phyloP scores from a whole-genome alignment of 495 filamentous ascomycete genomes.

The Neurospora sp. region DNA sequence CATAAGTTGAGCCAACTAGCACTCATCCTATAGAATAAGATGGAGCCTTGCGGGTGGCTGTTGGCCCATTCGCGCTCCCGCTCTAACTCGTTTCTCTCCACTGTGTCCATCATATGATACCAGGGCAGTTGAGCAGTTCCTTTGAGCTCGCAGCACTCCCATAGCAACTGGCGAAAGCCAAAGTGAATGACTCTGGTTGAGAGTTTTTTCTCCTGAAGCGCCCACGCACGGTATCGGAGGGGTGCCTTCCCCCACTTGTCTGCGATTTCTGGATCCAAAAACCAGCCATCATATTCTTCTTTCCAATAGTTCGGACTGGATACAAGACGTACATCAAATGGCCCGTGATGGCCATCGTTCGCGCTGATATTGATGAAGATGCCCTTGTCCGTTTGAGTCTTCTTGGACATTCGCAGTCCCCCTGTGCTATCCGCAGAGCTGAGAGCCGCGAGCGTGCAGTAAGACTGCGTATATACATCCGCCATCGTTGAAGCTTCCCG shows the following conservation, averaged over 20 bases:
- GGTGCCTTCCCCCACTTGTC: not conserved
- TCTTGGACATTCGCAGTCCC: not conserved
- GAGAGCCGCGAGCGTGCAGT: conserved; percentile 13
- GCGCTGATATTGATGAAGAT: not conserved
- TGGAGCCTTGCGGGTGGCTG: not conserved
- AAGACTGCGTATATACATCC: conserved; percentile 16
- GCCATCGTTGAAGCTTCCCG: conserved; percentile 18
- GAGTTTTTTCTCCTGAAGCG: not conserved
- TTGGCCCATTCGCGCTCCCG: not conserved
- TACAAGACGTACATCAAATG: not conserved
- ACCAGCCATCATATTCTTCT: too few relatives aligned
- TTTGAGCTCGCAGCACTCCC: not conserved
- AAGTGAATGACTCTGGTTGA: not conserved
- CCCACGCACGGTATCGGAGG: not conserved
- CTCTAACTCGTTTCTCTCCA: too few relatives aligned
- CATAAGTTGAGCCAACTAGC: rapidly evolving
- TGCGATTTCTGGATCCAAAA: too few relatives aligned
- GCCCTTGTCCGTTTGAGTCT: not conserved
- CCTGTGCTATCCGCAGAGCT: not conserved
- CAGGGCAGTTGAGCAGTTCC: not conserved
- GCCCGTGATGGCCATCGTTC: not conserved
- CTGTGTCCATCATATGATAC: not conserved
- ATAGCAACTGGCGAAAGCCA: not conserved
- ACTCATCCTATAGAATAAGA: not conserved
- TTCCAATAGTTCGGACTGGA: too few relatives aligned